Base-by-base conservation (phyloP, 2,329 filamentous ascomycete genomes). In the Trichophyton schoenleinii region DNA sequence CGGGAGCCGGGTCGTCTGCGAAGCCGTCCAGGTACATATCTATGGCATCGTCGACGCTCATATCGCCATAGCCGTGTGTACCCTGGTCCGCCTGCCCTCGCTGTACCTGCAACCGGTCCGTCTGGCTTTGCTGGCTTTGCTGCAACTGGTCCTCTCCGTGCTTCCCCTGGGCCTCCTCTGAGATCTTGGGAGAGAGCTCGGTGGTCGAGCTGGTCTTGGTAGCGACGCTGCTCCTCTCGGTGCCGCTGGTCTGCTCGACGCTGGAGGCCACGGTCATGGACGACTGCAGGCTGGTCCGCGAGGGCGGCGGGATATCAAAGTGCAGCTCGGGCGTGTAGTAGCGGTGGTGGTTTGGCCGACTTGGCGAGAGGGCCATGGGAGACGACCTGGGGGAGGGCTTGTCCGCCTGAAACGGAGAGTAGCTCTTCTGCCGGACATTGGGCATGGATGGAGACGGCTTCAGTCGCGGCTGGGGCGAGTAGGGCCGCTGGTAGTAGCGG, bases 221-320 rank as follows among this genome's bases (percentile, higher is more conserved):
- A 65, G 87, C 72, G 58, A 94, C 80, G 69, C 91, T 96, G 72
- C 89, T 95, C 64, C 89, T 82, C 70, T 92, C 89, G 0, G 89
- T 95, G n/a, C 81, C 81, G 64, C 81, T 82, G 5, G 77, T 69
- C 49, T 81, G 81, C 58, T 81, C 74, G 46, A 79, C 73, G 68
- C 82, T 85, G 15, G 83, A 86, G 2, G 77, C 59, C 2, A 58
- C 82, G 2, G 84, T 87, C 70, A 83, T 74, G 28, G 78, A 80
- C 2, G 84, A 87, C 60, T 83, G 79, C 65, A 82, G 79, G 64
- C 83, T 86, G 13, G 81, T 79, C 25, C 84, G 78, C 25, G 80
- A 71, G 4, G 67, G 65, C 58, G 70, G 69, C 4, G 49, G 55
- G n/a, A 58, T 36, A 36, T 73, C 69, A 41, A 67, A 66, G 41